Evolutionary conservation across 441 rosid genomes (phyloP).

Genomic region (Aquilaria agallochum): DNA sequence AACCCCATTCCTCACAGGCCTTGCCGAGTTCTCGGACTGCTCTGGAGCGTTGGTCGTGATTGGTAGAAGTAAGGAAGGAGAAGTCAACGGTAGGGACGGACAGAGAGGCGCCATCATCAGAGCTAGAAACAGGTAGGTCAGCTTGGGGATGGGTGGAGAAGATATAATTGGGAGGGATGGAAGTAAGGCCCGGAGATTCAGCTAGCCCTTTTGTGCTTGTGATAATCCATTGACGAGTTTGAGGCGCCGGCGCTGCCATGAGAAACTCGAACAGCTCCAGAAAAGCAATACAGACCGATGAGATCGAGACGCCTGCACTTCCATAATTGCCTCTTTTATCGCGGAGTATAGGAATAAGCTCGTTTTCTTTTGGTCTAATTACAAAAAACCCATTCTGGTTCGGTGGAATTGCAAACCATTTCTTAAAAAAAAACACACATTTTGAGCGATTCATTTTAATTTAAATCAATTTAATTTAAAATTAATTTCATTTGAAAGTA

Average conservation of each 20-base stretch:
- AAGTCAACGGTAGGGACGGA: slow-evolving; percentile 42
- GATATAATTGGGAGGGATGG: slow-evolving; percentile 33
- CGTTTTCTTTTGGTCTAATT: no score
- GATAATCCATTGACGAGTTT: neutral
- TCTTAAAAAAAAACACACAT: no score
- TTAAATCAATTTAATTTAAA: no score
- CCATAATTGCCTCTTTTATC: no score
- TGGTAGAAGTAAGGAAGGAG: slow-evolving; percentile 33
- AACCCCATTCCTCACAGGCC: slow-evolving; percentile 63
- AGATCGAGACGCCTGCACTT: no score
- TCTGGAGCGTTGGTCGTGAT: slow-evolving; percentile 26
- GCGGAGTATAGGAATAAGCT: no score
- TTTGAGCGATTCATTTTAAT: no score
- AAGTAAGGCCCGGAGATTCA: slow-evolving; percentile 34
- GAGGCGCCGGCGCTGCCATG: slow-evolving; percentile 12
- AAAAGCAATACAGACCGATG: no score
- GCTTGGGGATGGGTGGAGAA: slow-evolving; percentile 18
- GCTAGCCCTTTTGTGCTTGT: slow-evolving; percentile 27
- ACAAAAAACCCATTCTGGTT: no score
- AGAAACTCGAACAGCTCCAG: no score
- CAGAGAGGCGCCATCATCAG: slow-evolving; percentile 27
- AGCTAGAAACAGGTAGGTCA: slow-evolving; percentile 9
- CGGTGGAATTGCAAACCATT: no score
- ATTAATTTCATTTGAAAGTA: no score
- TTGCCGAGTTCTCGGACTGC: slow-evolving; percentile 31